phyloP scores from a whole-genome alignment of 768 basidiomycete species.

The Suillus variegatus region DNA sequence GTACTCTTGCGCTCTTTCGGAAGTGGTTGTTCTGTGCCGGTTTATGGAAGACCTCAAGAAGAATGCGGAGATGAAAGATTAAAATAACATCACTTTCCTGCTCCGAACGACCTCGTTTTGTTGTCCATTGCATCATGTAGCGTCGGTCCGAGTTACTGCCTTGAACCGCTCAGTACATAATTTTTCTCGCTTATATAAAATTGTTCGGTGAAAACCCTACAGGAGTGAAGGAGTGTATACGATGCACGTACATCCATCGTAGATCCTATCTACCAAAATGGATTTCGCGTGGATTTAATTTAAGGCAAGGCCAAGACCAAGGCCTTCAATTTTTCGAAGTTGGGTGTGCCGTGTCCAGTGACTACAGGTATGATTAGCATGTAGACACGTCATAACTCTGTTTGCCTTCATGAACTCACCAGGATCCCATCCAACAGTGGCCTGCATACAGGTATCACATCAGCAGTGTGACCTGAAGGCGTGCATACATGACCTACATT shows the following conservation, averaged over 20 bases:
- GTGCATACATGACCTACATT: constrained; percentile 44
- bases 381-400: constrained; percentile 4
- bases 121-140: not conserved
- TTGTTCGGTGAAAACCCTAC: not conserved
- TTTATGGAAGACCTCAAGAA: constrained; percentile 97
- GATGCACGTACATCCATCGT: not conserved
- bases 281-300: not conserved
- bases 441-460: constrained; percentile 27
- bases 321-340: constrained; percentile 47
- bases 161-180: not conserved
- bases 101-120: not conserved
- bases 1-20: not conserved
- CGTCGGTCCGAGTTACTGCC: not conserved
- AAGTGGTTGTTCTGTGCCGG: not conserved
- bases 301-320: constrained; percentile 27
- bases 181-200: not conserved
- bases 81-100: not conserved
- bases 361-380: constrained; percentile 34
- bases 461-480: not conserved
- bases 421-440: constrained; percentile 60
- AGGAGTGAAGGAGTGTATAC: not conserved
- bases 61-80: constrained; percentile 65
- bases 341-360: constrained; percentile 58
- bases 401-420: constrained; percentile 36
- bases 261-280: not conserved